phyloP scores from a whole-genome alignment of 2,329 filamentous ascomycete genomes.

The Colletotrichum limetticola region DNA sequence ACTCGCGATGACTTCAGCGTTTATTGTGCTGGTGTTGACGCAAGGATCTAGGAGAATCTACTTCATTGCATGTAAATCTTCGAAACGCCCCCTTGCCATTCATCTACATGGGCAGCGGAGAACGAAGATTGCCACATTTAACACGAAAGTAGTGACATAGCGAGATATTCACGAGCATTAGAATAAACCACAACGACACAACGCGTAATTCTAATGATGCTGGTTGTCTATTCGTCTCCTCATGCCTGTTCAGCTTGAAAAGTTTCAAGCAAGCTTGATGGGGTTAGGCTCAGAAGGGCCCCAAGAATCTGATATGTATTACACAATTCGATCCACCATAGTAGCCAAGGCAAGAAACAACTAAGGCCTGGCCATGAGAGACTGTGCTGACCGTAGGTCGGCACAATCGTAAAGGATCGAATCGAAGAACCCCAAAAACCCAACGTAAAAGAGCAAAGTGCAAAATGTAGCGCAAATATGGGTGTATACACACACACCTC shows the following conservation, averaged over 20 bases:
- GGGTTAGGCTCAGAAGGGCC: slow-evolving; percentile 5
- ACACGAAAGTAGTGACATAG: neutral
- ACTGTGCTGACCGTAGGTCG: neutral
- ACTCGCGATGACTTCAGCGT: no score
- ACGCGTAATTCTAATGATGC: neutral
- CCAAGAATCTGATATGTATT: slow-evolving; percentile 7
- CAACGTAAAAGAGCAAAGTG: slow-evolving; percentile 12
- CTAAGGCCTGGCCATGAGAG: neutral
- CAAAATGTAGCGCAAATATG: slow-evolving; percentile 25
- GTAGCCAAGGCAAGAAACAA: slow-evolving; percentile 21
- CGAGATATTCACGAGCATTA: neutral
- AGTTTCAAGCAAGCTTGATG: neutral
- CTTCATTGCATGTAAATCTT: neutral
- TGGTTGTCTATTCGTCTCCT: slow-evolving; percentile 14
- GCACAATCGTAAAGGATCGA: neutral
- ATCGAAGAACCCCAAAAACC: neutral
- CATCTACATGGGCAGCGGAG: neutral
- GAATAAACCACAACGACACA: neutral
- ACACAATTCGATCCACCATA: slow-evolving; percentile 7
- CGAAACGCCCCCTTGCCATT: neutral
- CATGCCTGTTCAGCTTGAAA: neutral
- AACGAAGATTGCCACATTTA: neutral
- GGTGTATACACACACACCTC: neutral
- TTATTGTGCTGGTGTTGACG: neutral
- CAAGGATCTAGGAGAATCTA: neutral